Percentiles rank a stretch among this genome's conserved stretches.
phyloP scores from a whole-genome alignment of 2,329 filamentous ascomycete species.

The Beauveria rudraprayagi region DNA sequence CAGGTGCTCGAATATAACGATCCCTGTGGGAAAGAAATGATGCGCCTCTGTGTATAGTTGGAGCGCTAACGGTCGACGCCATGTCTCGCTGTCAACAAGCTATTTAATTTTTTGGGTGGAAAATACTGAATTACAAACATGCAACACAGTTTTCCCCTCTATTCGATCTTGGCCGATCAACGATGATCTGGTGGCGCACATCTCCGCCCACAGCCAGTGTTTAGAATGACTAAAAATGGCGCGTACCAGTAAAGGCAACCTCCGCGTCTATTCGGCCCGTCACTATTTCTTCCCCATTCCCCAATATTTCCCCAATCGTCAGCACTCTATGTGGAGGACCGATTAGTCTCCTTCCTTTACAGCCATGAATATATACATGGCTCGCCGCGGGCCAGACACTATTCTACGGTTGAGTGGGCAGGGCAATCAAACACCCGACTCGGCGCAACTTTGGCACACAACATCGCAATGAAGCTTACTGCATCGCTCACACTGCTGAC shows the following conservation, averaged over 20 bases:
- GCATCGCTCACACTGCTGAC: conserved; percentile 8
- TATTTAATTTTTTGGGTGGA: too few relatives aligned
- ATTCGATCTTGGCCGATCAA: too few relatives aligned
- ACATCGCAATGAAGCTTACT: conserved; percentile 11
- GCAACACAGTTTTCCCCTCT: too few relatives aligned
- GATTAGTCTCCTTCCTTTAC: not conserved
- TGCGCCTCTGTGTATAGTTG: too few relatives aligned
- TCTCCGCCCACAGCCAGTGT: not conserved
- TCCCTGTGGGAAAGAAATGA: too few relatives aligned
- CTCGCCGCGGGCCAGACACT: not conserved
- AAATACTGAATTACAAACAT: not conserved
- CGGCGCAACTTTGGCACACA: not conserved
- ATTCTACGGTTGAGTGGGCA: not conserved
- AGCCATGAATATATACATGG: not conserved
- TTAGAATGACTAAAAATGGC: not conserved
- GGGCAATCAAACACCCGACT: not conserved
- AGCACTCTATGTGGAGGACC: not conserved
- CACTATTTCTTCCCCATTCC: not conserved
- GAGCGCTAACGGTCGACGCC: too few relatives aligned
- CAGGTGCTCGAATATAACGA: too few relatives aligned
- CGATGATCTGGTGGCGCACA: too few relatives aligned
- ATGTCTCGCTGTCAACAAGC: too few relatives aligned
- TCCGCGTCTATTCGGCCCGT: conserved; percentile 3
- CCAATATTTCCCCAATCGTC: not conserved
- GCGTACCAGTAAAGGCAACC: not conserved